Percentiles rank a stretch among this genome's conserved stretches.
These are phyloP conservation scores for Taphrina sp. DNA, from an alignment of 1,139 yeast species.

Conservation along the genomic window DNA sequence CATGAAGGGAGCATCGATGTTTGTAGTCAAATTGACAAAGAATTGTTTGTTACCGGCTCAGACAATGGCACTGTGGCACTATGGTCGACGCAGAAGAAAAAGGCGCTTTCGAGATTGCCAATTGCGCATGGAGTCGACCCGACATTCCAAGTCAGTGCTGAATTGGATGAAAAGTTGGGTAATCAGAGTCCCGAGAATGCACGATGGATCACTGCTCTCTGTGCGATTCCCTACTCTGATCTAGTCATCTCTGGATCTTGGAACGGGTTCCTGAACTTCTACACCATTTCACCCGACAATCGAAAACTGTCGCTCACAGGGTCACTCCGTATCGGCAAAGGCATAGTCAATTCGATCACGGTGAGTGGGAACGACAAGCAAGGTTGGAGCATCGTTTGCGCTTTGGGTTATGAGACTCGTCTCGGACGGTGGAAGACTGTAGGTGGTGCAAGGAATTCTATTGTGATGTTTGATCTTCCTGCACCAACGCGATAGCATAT, in stretches of 20 bases:
- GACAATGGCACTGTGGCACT: constrained; percentile 86
- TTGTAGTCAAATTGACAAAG: constrained; percentile 86
- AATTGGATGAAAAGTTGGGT: constrained; percentile 44
- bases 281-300: constrained; percentile 69
- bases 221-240: constrained; percentile 87
- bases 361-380: constrained; percentile 35
- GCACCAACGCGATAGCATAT: neutral
- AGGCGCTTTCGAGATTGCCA: constrained; percentile 69
- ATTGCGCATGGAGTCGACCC: constrained; percentile 77
- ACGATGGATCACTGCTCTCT: constrained; percentile 76
- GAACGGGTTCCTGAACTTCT: constrained; percentile 69
- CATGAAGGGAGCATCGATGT: constrained; percentile 86
- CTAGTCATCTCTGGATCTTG: constrained; percentile 84
- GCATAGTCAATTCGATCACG: constrained; percentile 37
- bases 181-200: constrained; percentile 64
- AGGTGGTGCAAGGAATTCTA: constrained; percentile 35
- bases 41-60: constrained; percentile 88
- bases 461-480: constrained; percentile 12
- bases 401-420: constrained; percentile 37
- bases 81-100: constrained; percentile 89
- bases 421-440: constrained; percentile 38
- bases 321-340: constrained; percentile 32
- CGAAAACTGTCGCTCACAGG: constrained; percentile 35
- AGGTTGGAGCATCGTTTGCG: constrained; percentile 35
- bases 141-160: constrained; percentile 61